Percentiles rank a stretch among this genome's conserved stretches.
Evolutionary conservation across 2,329 filamentous ascomycete species (phyloP).

Genomic region (Plenodomus lindquistii): DNA sequence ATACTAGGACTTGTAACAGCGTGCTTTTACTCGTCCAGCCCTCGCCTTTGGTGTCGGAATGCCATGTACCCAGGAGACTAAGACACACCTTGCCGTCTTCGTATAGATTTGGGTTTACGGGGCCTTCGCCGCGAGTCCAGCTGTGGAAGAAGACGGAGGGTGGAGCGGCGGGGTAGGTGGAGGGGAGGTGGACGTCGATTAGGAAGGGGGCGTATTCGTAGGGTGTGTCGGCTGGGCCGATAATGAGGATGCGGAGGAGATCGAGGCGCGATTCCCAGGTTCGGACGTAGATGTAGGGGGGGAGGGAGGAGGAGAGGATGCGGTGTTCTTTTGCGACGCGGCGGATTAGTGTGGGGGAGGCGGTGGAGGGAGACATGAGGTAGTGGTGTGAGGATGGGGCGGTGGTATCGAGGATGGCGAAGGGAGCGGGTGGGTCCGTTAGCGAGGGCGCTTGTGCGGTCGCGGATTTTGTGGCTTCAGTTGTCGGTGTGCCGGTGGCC

Average conservation of each 20-base stretch:
- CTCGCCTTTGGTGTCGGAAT: slow-evolving; percentile 56
- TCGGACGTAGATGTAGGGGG: slow-evolving; percentile 60
- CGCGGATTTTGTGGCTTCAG: neutral
- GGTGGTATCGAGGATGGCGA: slow-evolving; percentile 41
- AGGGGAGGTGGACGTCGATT: slow-evolving; percentile 60
- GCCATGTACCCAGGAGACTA: slow-evolving; percentile 63
- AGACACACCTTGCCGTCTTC: slow-evolving; percentile 66
- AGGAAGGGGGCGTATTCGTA: slow-evolving; percentile 65
- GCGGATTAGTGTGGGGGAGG: slow-evolving; percentile 50
- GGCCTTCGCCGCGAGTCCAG: slow-evolving; percentile 57
- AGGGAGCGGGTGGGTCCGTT: slow-evolving; percentile 21
- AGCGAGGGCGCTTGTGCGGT: neutral
- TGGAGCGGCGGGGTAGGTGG: slow-evolving; percentile 56
- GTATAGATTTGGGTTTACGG: slow-evolving; percentile 66
- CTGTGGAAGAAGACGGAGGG: slow-evolving; percentile 63
- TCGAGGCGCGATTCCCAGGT: slow-evolving; percentile 64
- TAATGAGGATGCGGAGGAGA: slow-evolving; percentile 60
- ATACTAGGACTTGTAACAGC: slow-evolving; percentile 61
- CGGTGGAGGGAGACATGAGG: slow-evolving; percentile 43
- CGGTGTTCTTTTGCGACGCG: slow-evolving; percentile 62
- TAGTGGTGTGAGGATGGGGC: slow-evolving; percentile 47
- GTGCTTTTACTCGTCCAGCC: slow-evolving; percentile 60
- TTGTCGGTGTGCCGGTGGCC: neutral
- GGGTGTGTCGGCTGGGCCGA: slow-evolving; percentile 62
- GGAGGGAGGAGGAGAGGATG: slow-evolving; percentile 59